These are phyloP conservation scores for Xerocomellus chrysenteron DNA, from an alignment of 768 basidiomycete genomes.

Conservation along the genomic window DNA sequence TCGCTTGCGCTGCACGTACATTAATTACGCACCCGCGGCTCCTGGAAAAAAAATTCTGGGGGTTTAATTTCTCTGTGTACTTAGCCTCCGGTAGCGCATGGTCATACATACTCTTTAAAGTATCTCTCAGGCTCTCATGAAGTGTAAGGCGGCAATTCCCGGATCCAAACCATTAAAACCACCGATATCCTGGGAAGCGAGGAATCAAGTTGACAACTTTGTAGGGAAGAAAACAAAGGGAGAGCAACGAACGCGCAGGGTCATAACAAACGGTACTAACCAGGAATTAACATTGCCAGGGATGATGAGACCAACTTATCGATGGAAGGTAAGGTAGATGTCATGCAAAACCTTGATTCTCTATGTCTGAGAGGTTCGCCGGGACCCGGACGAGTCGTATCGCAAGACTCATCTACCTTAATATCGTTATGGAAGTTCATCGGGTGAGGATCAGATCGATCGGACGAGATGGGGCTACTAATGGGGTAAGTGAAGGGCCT, in stretches of 20 bases:
- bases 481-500: constrained; percentile 17
- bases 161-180: neutral
- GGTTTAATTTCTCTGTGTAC: neutral
- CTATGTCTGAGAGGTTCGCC: too few species aligned
- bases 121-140: neutral
- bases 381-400: too few species aligned
- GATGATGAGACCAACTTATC: neutral
- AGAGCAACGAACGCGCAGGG: neutral
- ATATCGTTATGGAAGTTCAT: constrained; percentile 15
- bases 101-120: too few species aligned
- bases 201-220: too few species aligned
- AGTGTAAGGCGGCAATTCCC: neutral
- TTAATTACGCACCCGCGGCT: neutral
- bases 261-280: neutral
- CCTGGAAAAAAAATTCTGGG: neutral
- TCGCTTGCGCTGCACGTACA: neutral
- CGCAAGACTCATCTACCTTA: too few species aligned
- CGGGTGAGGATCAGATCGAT: constrained; percentile 16
- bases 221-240: neutral
- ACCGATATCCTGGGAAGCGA: neutral
- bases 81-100: neutral
- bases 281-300: constrained; percentile 7
- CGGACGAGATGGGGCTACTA: constrained; percentile 9
- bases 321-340: constrained; percentile 2
- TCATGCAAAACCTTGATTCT: too few species aligned